Conservation (phyloP, 2,329 filamentous ascomycete species). For the Stemphylium beticola region DNA sequence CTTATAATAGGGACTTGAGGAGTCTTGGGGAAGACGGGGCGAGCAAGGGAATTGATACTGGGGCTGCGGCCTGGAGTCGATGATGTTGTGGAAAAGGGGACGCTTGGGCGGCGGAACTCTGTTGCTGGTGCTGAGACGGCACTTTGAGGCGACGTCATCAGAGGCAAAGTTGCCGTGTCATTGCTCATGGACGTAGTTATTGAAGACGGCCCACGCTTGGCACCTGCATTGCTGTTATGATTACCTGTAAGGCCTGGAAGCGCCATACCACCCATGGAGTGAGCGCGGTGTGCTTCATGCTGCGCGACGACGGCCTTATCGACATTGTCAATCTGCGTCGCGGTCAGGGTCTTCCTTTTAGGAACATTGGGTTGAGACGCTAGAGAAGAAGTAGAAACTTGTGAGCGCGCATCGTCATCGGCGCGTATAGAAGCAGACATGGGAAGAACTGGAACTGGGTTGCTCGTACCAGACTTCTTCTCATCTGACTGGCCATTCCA, state of each 20-base stretch:
- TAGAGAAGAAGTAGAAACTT: slow-evolving; percentile 28
- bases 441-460: slow-evolving; percentile 25
- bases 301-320: slow-evolving; percentile 32
- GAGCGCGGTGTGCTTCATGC: slow-evolving; percentile 18
- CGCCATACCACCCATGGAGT: slow-evolving; percentile 24
- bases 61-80: slow-evolving; percentile 31
- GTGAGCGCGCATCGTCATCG: slow-evolving; percentile 13
- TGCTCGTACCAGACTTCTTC: slow-evolving; percentile 49
- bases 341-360: slow-evolving; percentile 54
- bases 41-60: slow-evolving; percentile 47
- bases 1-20: slow-evolving; percentile 30
- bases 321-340: slow-evolving; percentile 50
- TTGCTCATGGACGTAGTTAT: slow-evolving; percentile 12
- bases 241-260: slow-evolving; percentile 26
- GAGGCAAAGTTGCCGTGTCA: slow-evolving; percentile 24
- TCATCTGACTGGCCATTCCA: slow-evolving; percentile 35
- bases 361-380: slow-evolving; percentile 49
- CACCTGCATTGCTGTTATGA: slow-evolving; percentile 8
- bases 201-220: slow-evolving; percentile 9
- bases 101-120: slow-evolving; percentile 40
- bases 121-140: slow-evolving; percentile 23
- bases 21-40: slow-evolving; percentile 40
- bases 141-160: slow-evolving; percentile 20
- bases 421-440: slow-evolving; percentile 24
- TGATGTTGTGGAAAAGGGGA: slow-evolving; percentile 33